Evolutionary conservation across 179 eudicot species (phyloP).

Genomic region (Pouteria campechiana): DNA sequence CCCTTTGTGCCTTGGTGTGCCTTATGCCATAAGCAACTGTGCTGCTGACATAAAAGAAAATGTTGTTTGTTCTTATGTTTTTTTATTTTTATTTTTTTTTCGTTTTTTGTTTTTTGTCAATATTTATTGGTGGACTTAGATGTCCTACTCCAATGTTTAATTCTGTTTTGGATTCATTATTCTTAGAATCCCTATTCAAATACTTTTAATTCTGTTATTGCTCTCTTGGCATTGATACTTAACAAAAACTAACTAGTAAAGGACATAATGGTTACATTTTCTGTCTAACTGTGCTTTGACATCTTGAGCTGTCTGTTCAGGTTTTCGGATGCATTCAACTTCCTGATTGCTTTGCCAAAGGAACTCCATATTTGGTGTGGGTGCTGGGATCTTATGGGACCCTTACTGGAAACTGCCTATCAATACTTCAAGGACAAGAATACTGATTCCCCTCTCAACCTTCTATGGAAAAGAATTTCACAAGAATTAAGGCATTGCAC

Average conservation of each 20-base stretch:
- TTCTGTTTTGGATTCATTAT: not conserved
- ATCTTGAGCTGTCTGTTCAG: slow-evolving; percentile 22
- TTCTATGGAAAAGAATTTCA: slow-evolving; percentile 65
- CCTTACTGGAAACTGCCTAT: slow-evolving; percentile 84
- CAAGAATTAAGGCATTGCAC: slow-evolving; percentile 74
- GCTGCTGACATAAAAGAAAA: too few species aligned
- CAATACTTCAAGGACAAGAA: slow-evolving; percentile 62
- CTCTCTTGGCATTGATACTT: not conserved
- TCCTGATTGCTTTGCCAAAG: slow-evolving; percentile 43
- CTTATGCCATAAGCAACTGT: too few species aligned
- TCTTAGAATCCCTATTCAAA: not conserved
- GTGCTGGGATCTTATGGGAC: slow-evolving; percentile 74
- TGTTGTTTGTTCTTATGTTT: too few species aligned
- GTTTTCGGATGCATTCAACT: slow-evolving; percentile 87
- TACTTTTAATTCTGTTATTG: not conserved
- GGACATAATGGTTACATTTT: not conserved
- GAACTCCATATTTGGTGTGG: slow-evolving; percentile 83
- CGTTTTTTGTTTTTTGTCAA: not conserved
- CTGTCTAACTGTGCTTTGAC: not conserved
- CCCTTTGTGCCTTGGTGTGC: too few species aligned
- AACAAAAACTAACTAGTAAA: not conserved
- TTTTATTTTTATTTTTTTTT: not conserved
- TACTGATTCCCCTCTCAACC: slow-evolving; percentile 67
- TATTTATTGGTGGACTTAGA: not conserved
- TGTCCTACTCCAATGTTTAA: not conserved